Evolutionary conservation across 1,284 basidiomycete species (phyloP).

Genomic region (Ustilago crameri): DNA sequence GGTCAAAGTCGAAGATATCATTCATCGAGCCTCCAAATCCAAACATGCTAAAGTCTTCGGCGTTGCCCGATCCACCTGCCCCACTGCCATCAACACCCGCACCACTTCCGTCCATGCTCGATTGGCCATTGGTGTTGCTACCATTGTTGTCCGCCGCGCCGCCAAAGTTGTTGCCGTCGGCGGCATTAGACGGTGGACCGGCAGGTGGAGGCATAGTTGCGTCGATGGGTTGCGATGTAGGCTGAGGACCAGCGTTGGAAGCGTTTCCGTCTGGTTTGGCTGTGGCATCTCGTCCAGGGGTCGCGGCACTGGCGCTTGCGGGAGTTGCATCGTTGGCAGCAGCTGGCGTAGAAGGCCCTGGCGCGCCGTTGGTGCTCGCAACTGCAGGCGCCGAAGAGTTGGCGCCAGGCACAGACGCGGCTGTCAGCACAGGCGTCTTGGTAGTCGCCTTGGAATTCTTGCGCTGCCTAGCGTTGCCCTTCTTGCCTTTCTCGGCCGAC

Average conservation of each 20-base stretch:
- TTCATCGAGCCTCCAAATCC: conserved; percentile 59
- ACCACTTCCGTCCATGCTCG: conserved; percentile 7
- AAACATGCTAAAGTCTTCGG: conserved; percentile 64
- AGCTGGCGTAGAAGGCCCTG: conserved; percentile 44
- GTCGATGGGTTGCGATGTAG: conserved; percentile 37
- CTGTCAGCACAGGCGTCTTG: conserved; percentile 51
- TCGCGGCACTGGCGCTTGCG: conserved; percentile 44
- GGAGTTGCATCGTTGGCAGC: conserved; percentile 49
- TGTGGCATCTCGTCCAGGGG: conserved; percentile 44
- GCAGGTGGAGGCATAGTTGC: conserved; percentile 40
- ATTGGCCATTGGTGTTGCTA: conserved; percentile 24
- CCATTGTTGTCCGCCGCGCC: conserved; percentile 13
- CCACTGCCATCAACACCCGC: conserved; percentile 9
- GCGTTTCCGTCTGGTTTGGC: conserved; percentile 14
- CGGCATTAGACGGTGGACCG: conserved; percentile 24
- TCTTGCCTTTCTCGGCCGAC: conserved; percentile 54
- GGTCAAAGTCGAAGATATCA: conserved; percentile 65
- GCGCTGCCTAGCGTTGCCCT: conserved; percentile 47
- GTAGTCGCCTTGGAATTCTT: conserved; percentile 51
- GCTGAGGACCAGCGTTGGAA: conserved; percentile 15
- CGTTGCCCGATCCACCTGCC: conserved; percentile 14
- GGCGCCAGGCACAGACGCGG: conserved; percentile 36
- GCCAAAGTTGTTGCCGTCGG: conserved; percentile 16
- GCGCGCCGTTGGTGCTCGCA: conserved; percentile 23
- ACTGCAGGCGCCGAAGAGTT: conserved; percentile 7